Conservation (phyloP, 1,139 yeast genomes). For the Magnusiomyces fungicola region DNA sequence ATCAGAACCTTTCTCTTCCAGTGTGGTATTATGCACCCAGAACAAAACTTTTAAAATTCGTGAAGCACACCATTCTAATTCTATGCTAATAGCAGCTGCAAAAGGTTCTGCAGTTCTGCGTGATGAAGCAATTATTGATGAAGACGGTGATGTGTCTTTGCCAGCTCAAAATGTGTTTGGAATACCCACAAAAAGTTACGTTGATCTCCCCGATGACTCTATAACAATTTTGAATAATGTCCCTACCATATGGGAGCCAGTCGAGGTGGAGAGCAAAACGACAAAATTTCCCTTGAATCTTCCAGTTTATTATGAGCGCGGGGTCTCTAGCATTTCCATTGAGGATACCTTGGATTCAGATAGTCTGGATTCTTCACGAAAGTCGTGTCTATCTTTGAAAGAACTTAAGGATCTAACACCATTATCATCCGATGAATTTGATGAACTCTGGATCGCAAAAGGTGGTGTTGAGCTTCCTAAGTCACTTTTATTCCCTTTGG, state of each 20-base stretch:
- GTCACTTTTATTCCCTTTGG: no score
- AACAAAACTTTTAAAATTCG: conserved; percentile 56
- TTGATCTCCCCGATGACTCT: conserved; percentile 27
- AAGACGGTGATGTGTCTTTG: not conserved
- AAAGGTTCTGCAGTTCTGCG: not conserved
- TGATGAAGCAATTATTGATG: not conserved
- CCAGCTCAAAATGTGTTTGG: no score
- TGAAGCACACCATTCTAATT: conserved; percentile 82
- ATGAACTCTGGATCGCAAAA: conserved; percentile 41
- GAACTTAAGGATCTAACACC: conserved; percentile 44
- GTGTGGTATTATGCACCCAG: conserved; percentile 57
- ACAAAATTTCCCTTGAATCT: conserved; percentile 41
- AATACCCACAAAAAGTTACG: not conserved
- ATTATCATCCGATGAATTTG: conserved; percentile 51
- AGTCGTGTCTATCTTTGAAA: conserved; percentile 28
- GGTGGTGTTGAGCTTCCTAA: conserved; percentile 49
- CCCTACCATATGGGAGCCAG: conserved; percentile 37
- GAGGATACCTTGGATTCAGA: no score
- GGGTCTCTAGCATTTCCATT: no score
- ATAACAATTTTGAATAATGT: conserved; percentile 37
- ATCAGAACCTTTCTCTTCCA: conserved; percentile 33
- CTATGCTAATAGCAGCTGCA: conserved; percentile 47
- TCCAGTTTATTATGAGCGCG: conserved; percentile 43
- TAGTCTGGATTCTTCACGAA: no score
- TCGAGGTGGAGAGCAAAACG: conserved; percentile 16